These are phyloP conservation scores for Metschnikowia hibisci DNA, from an alignment of 805 yeast species.

Conservation along the genomic window DNA sequence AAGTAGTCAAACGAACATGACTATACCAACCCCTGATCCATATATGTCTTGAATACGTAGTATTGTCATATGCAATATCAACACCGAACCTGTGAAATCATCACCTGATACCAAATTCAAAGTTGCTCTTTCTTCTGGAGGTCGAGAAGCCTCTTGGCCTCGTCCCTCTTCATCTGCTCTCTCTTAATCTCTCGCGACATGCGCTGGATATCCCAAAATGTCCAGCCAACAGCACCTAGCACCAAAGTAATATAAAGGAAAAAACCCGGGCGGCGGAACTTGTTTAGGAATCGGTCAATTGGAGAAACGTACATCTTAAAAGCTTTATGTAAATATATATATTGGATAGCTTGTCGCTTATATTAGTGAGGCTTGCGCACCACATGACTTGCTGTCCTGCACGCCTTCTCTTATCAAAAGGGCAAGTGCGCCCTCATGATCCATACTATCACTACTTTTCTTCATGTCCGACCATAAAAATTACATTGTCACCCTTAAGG, in stretches of 20 bases:
- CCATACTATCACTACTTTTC: slow-evolving; percentile 4
- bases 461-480: slow-evolving; percentile 30
- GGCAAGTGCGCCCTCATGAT: slow-evolving; percentile 1
- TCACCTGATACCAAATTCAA: too few species aligned
- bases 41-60: too few species aligned
- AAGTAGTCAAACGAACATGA: too few species aligned
- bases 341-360: neutral
- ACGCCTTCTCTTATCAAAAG: slow-evolving; percentile 5
- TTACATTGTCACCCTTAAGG: slow-evolving; percentile 46
- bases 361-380: neutral
- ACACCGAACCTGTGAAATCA: too few species aligned
- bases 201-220: slow-evolving; percentile 18
- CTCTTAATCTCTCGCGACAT: slow-evolving; percentile 13
- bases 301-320: slow-evolving; percentile 20
- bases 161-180: slow-evolving; percentile 8
- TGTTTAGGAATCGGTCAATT: slow-evolving; percentile 28
- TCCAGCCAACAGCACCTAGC: slow-evolving; percentile 21
- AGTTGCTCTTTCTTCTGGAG: neutral
- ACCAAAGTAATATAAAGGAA: slow-evolving; percentile 32
- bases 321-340: too few species aligned
- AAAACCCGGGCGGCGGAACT: slow-evolving; percentile 33
- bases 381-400: slow-evolving; percentile 12
- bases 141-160: slow-evolving; percentile 1
- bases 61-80: too few species aligned
- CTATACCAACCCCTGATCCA: too few species aligned